Base-by-base conservation (phyloP, 441 rosid species). In the Breynia disticha region DNA sequence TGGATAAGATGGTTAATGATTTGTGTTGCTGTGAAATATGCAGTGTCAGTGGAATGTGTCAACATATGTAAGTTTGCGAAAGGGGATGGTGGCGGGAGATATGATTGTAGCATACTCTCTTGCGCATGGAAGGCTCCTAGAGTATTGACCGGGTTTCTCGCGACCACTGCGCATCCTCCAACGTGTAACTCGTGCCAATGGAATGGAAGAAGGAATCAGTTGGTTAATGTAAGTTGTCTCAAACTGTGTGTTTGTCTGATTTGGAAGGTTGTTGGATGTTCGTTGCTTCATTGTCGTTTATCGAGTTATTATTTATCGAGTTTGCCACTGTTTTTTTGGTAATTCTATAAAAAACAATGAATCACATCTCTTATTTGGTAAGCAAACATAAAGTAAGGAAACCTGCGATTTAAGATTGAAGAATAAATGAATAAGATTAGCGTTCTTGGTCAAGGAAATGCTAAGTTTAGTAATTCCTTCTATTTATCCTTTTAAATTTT, bases 91-190 rank as follows among this genome's bases (percentile, higher is more conserved):
- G 70, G 66, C 59, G 89, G 75, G 42, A 86, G 85, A 76, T 74
- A 69, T 45, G 96, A 81, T 64, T 88, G 94, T 72, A 82, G 62
- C 52, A 76, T 78, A 46, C 77, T 93, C 48, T 88, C 95, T 1
- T 86, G 95, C 62, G 95, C 95, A 46, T 86, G 90, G 95, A 88
- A 83, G 72, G 85, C 90, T 60, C 98, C 97, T 5, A 79, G 97
- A 70, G 85, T 76, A 44, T 71, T 93, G 75, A 82, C 98, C 37
- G 95, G 98, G 43, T 82, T 82, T 69, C 83, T 86, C 45, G 90
- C 95, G 4, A 84, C 74, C 77, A 88, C 98, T 21, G 77, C 95
- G 0, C 86, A 83, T 66, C 70, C 87, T 59, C 56, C 72, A 41
- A 74, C 70, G 41, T 79, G 66, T 76, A 73, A 79, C 4, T 65